Percentiles rank a stretch among this genome's conserved stretches.
Conservation (phyloP, 768 basidiomycete species). For the Mycena rebaudengoi region DNA sequence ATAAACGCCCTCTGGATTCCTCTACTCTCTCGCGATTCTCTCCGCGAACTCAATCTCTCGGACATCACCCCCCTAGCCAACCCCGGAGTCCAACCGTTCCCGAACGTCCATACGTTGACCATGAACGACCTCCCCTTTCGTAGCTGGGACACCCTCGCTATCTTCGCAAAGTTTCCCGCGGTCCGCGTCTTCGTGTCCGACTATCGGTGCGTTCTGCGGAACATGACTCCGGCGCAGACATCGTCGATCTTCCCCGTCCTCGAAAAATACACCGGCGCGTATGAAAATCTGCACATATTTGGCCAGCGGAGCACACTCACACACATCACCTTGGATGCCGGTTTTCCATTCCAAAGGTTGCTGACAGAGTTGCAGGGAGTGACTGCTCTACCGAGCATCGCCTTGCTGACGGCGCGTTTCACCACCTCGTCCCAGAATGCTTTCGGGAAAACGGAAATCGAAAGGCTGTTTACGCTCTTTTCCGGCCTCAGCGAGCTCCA, state of each 20-base stretch:
- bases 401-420: not conserved
- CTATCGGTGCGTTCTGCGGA: not conserved
- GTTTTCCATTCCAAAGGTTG: not conserved
- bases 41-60: not conserved
- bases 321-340: not conserved
- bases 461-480: not conserved
- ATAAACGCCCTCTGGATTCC: not conserved
- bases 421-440: not conserved
- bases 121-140: not conserved
- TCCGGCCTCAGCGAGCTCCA: not conserved
- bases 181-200: not conserved
- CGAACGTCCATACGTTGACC: not conserved
- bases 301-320: not conserved
- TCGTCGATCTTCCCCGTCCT: not conserved
- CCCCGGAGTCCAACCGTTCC: not conserved
- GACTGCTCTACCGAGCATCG: not conserved
- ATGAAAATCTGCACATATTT: not conserved
- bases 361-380: not conserved
- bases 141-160: not conserved
- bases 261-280: not conserved
- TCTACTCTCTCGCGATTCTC: not conserved
- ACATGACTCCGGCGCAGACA: not conserved
- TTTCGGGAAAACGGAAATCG: not conserved
- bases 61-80: not conserved
- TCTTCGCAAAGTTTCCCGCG: not conserved